A percentile compares a stretch with the other conserved stretches of the same genome.
These are phyloP conservation scores for Chlamydomonas asymmetrica DNA, from an alignment of 139 green algal species.

Conservation along the genomic window DNA sequence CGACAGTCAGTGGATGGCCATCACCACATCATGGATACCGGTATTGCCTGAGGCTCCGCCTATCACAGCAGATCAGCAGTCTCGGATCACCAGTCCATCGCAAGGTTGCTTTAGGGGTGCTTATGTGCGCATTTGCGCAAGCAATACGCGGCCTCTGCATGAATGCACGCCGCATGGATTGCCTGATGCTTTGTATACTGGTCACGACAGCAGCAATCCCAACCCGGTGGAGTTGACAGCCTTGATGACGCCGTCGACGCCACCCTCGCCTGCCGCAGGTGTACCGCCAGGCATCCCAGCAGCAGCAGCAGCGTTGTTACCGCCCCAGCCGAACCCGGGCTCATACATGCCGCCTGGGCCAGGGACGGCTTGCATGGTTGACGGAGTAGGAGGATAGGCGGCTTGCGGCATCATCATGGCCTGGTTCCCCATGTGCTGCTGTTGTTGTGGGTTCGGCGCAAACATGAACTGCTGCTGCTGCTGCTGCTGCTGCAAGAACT, in stretches of 20 bases:
- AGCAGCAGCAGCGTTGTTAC: neutral
- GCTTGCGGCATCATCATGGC: neutral
- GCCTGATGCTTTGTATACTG: too few relatives aligned
- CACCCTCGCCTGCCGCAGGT: too few relatives aligned
- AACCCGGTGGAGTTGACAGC: conserved; percentile 23
- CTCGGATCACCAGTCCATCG: too few relatives aligned
- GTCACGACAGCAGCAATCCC: conserved; percentile 4
- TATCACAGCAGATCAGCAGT: too few relatives aligned
- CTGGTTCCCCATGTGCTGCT: neutral
- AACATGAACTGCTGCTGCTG: neutral
- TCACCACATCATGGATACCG: too few relatives aligned
- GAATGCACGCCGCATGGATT: too few relatives aligned
- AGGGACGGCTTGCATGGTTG: neutral
- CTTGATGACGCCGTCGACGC: conserved; percentile 29
- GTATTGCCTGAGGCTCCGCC: too few relatives aligned
- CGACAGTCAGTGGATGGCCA: too few relatives aligned
- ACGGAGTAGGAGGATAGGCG: too few relatives aligned
- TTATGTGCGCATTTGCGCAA: too few relatives aligned
- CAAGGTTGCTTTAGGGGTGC: too few relatives aligned
- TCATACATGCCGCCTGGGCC: neutral
- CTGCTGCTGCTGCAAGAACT: neutral
- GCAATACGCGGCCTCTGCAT: too few relatives aligned
- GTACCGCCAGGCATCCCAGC: neutral
- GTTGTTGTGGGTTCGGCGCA: neutral
- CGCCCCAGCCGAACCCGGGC: neutral